Conservation (phyloP, 495 filamentous ascomycete genomes). For the Pyrenula aspistea region DNA sequence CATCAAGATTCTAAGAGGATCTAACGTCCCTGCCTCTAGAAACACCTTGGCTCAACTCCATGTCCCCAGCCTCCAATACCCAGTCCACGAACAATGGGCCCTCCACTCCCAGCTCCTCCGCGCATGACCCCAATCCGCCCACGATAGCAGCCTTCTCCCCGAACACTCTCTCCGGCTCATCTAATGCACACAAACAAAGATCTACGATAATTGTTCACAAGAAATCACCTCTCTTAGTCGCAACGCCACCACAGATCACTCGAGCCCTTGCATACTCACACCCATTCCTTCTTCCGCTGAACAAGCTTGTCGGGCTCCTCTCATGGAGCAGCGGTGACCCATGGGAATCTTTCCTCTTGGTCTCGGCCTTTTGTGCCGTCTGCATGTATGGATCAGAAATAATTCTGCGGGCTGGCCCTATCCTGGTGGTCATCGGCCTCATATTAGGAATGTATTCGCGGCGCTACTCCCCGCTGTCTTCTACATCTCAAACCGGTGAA, state of each 20-base stretch:
- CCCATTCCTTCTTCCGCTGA: conserved; percentile 79
- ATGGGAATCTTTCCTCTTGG: conserved; percentile 90
- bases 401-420: conserved; percentile 67
- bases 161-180: conserved; percentile 54
- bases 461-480: conserved; percentile 80
- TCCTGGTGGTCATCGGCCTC: conserved; percentile 64
- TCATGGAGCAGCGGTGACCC: conserved; percentile 90
- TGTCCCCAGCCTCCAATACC: conserved; percentile 31
- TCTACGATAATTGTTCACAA: conserved; percentile 92
- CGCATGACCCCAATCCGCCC: conserved; percentile 45
- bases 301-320: conserved; percentile 67
- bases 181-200: conserved; percentile 60
- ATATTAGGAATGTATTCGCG: conserved; percentile 89
- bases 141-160: conserved; percentile 84
- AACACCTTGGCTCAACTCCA: conserved; percentile 53
- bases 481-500: conserved; percentile 60
- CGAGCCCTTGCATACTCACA: conserved; percentile 87
- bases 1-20: conserved; percentile 12
- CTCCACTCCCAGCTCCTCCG: conserved; percentile 15
- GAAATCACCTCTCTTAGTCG: conserved; percentile 85
- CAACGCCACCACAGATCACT: conserved; percentile 88
- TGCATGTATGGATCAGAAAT: conserved; percentile 77
- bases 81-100: conserved; percentile 24
- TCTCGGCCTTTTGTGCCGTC: conserved; percentile 72
- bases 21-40: conserved; percentile 39